Conservation (phyloP, 192 early-diverging fungal genomes). For the Umbelopsis sp. region DNA sequence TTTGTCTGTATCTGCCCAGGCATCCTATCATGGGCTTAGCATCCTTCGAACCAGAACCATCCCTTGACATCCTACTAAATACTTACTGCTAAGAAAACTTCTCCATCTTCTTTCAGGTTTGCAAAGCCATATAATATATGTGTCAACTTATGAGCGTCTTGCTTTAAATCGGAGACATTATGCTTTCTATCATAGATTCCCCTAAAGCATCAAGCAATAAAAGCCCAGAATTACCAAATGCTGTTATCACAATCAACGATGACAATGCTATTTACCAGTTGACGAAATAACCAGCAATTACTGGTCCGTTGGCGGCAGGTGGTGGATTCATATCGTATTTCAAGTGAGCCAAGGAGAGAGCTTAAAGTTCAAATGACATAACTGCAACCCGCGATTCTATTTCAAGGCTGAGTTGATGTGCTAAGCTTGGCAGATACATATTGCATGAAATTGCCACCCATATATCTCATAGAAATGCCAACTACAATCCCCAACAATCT, state of each 20-base stretch:
- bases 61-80: not conserved
- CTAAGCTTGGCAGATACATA: no score
- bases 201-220: slow-evolving; percentile 39
- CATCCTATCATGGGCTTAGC: slow-evolving; percentile 43
- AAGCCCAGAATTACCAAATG: not conserved
- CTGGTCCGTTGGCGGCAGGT: slow-evolving; percentile 30
- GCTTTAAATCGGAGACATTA: slow-evolving; percentile 60
- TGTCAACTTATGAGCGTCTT: slow-evolving; percentile 64
- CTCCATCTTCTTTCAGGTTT: slow-evolving; percentile 64
- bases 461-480: no score
- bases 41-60: not conserved
- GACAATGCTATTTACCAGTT: slow-evolving; percentile 30
- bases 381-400: no score
- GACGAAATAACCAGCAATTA: slow-evolving; percentile 45
- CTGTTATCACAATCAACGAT: not conserved
- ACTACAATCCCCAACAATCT: no score
- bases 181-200: slow-evolving; percentile 74
- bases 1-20: slow-evolving; percentile 82
- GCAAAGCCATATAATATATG: slow-evolving; percentile 84
- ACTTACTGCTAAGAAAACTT: slow-evolving; percentile 59
- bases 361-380: no score
- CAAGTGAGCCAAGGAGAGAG: no score
- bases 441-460: no score
- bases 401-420: no score
- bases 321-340: slow-evolving; percentile 15